Evolutionary conservation across 108 stramenopile genomes (phyloP).

Genomic region (Mediolabrus comicus): DNA sequence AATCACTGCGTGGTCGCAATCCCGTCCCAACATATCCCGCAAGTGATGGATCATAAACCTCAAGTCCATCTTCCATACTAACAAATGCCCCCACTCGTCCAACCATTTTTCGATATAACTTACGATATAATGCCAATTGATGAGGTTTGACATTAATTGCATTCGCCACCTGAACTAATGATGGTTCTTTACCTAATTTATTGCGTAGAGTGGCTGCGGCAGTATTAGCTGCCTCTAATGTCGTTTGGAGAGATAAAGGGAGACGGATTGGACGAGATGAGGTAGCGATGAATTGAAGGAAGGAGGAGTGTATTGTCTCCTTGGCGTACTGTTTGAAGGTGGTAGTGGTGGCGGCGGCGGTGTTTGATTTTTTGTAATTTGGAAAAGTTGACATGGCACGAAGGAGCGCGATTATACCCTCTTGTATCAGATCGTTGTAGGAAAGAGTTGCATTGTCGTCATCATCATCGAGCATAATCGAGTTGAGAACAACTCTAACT

Average conservation of each 20-base stretch:
- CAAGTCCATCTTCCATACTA: constrained; percentile 23
- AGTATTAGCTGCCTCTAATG: constrained; percentile 9
- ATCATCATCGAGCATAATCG: not conserved
- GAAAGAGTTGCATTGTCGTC: constrained; percentile 4
- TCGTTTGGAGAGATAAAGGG: constrained; percentile 28
- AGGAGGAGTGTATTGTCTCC: constrained; percentile 33
- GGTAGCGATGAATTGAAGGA: constrained; percentile 19
- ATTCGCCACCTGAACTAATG: constrained; percentile 16
- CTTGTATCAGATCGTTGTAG: constrained; percentile 62
- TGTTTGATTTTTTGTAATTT: constrained; percentile 7
- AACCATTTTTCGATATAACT: constrained; percentile 18
- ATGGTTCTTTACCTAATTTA: constrained; percentile 12
- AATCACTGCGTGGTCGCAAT: not conserved
- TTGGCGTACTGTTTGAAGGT: constrained; percentile 55
- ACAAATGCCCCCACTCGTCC: constrained; percentile 5
- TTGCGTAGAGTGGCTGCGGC: constrained; percentile 8
- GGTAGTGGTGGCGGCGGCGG: not conserved
- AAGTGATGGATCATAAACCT: constrained; percentile 21
- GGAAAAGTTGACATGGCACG: constrained; percentile 47
- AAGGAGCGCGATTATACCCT: constrained; percentile 63
- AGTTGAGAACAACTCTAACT: constrained; percentile 25
- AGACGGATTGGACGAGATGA: constrained; percentile 23
- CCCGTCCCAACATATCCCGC: constrained; percentile 6
- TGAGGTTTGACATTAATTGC: constrained; percentile 6
- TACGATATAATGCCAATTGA: constrained; percentile 25